Evolutionary conservation across 75 land plant genomes (phyloP), one percentile per base, ranked within the genome.

Genomic region (Sequoia sempervirens): DNA sequence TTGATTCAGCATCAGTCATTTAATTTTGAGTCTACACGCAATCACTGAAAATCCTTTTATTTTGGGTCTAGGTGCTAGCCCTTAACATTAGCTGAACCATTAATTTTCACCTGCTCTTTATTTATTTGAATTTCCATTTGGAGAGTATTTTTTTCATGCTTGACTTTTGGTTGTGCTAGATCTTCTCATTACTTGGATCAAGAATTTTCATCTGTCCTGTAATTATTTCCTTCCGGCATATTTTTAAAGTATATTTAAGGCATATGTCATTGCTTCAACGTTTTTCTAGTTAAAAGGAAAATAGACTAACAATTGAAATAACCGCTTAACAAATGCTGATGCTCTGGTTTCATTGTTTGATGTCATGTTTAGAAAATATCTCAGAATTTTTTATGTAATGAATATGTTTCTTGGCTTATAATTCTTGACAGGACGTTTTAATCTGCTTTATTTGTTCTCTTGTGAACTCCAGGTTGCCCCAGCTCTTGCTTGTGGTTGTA

Each of bases 401-500:
- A 40, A 32, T 75, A 23, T 38, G 43, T 12, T 75, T 37, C 26
- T 75, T 75, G 5, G n/a, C 43, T 75, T 38, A 17, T 40, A 38
- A 75, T 75, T 20, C 78, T 37, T 75, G 26, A 18, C 10, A 38
- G 38, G 78, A 41, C 46, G n/a, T 45, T 78, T n/a, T 34, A 30
- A 81, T 45, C 30, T 46, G 46, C 46, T 75, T 83, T 45, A 36
- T 4, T 74, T 52, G 82, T 8, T 43, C 38, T 18, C 61, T 81
- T 81, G 14, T 50, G 14, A 50, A 11, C 13, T 50, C 52, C 89
- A 97, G 99, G 98, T 93, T 81, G 98, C 95, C 11, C 95, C 98
- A 86, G 99, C 98, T 14, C 88, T 97, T 81, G 99, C 99, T 41
- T 89, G 88, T 85, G 99, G 99, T 12, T 97, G 99, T 81, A 97